A percentile compares a stretch with the other conserved stretches of the same genome.
These are phyloP conservation scores for Annulohypoxylon nitens DNA, from an alignment of 495 filamentous ascomycete genomes.

Conservation along the genomic window DNA sequence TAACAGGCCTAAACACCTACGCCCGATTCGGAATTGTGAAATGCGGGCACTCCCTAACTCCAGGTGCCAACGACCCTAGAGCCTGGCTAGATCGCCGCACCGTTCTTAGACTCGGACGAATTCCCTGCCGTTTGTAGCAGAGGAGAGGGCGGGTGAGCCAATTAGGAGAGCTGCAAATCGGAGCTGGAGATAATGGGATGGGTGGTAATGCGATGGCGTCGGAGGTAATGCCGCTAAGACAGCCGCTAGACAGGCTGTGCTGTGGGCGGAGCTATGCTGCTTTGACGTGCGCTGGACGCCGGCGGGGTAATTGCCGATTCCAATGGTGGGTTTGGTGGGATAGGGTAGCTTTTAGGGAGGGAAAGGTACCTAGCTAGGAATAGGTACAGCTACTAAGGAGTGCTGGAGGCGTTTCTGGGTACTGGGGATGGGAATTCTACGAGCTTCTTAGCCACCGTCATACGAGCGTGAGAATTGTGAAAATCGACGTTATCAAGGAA, in stretches of 20 bases:
- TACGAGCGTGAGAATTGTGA: constrained; percentile 5
- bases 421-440: not conserved
- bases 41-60: not conserved
- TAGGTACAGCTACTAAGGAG: not conserved
- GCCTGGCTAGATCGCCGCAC: not conserved
- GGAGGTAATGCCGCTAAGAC: not conserved
- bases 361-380: not conserved
- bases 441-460: not conserved
- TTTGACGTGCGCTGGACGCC: constrained; percentile 9
- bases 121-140: not conserved
- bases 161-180: not conserved
- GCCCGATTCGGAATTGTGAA: not conserved
- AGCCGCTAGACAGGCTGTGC: not conserved
- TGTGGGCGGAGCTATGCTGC: constrained; percentile 5
- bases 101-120: constrained; percentile 9
- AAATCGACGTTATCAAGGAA: not conserved
- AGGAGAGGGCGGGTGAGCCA: not conserved
- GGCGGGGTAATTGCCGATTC: constrained; percentile 9
- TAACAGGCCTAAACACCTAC: not conserved
- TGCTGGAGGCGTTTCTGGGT: not conserved
- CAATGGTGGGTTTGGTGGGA: not conserved
- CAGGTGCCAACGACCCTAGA: not conserved
- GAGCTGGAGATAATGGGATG: not conserved
- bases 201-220: constrained; percentile 1
- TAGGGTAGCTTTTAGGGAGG: not conserved